A percentile compares a stretch with the other conserved stretches of the same genome.
phyloP scores from a whole-genome alignment of 495 filamentous ascomycete genomes.

The Viridothelium virens region DNA sequence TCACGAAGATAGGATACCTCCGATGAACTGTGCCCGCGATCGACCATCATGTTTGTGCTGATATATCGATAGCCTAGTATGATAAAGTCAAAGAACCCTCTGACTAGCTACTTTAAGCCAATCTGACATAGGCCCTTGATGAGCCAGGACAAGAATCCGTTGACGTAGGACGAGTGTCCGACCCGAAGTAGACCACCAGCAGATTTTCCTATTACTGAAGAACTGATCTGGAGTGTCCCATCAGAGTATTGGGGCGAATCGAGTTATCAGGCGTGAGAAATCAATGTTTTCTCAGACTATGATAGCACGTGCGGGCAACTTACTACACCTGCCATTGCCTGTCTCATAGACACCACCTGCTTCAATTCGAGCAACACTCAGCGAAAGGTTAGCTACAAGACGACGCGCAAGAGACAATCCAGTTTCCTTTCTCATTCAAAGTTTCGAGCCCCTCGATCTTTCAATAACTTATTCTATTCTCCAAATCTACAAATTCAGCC shows the following conservation, averaged over 20 bases:
- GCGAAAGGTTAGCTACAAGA: background rate
- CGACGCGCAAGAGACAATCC: conserved; percentile 11
- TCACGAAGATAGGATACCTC: conserved; percentile 37
- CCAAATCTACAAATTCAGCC: background rate
- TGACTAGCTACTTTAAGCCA: background rate
- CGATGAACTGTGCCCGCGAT: conserved; percentile 34
- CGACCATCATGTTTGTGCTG: conserved; percentile 27
- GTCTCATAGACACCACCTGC: conserved; percentile 13
- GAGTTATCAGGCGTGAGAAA: conserved; percentile 42
- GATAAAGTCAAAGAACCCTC: conserved; percentile 19
- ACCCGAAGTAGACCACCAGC: conserved; percentile 43
- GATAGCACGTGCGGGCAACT: background rate
- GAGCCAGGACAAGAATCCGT: conserved; percentile 39
- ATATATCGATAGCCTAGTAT: conserved; percentile 27
- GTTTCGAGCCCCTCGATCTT: background rate
- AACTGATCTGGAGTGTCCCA: conserved; percentile 35
- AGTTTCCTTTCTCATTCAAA: background rate
- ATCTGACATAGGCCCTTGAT: conserved; percentile 28
- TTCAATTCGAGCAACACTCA: conserved; percentile 15
- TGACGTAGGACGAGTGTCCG: conserved; percentile 43
- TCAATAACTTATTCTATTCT: background rate
- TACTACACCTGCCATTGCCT: conserved; percentile 11
- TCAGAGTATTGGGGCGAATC: conserved; percentile 32
- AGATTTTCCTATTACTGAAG: conserved; percentile 19
- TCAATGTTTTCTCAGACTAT: conserved; percentile 44